Evolutionary conservation across 352 stramenopile genomes (phyloP).

Genomic region (Globisporangium takayamanum): DNA sequence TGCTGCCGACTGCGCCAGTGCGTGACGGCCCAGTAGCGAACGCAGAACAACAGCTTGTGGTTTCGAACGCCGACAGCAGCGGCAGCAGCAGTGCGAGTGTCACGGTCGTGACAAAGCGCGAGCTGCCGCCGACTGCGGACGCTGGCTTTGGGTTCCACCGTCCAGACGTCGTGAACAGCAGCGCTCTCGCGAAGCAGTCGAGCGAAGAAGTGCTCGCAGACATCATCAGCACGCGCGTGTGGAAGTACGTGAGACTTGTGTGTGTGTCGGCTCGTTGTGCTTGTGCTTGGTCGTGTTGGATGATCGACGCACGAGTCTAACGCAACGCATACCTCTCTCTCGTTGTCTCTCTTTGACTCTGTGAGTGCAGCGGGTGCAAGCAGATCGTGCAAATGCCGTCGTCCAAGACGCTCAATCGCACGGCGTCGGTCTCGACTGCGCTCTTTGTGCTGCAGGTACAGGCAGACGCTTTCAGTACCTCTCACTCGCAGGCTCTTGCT

Average conservation of each 20-base stretch:
- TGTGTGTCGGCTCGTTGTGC: not conserved
- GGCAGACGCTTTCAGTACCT: no score
- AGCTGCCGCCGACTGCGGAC: slow-evolving; percentile 18
- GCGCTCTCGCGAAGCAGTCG: slow-evolving; percentile 20
- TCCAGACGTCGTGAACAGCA: slow-evolving; percentile 12
- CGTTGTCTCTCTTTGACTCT: not conserved
- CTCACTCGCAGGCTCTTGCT: no score
- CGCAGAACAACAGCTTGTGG: slow-evolving; percentile 1
- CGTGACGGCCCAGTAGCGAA: slow-evolving; percentile 9
- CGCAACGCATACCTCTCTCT: not conserved
- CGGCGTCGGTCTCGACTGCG: slow-evolving; percentile 59
- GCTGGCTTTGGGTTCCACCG: slow-evolving; percentile 69
- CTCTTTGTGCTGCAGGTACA: slow-evolving; percentile 59
- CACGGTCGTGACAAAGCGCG: slow-evolving; percentile 14
- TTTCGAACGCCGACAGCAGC: not conserved
- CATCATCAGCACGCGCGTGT: slow-evolving; percentile 54
- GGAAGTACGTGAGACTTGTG: slow-evolving; percentile 22
- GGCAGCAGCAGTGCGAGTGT: slow-evolving; percentile 1
- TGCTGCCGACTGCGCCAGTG: slow-evolving; percentile 29
- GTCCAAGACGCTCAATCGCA: slow-evolving; percentile 51
- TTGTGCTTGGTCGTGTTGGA: not conserved
- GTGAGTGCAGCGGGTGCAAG: slow-evolving; percentile 32
- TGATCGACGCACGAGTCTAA: not conserved
- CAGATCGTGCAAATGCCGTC: slow-evolving; percentile 57
- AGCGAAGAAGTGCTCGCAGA: slow-evolving; percentile 51